Conservation (phyloP, 2,329 filamentous ascomycete genomes). For the Scedosporium apiospermum region DNA sequence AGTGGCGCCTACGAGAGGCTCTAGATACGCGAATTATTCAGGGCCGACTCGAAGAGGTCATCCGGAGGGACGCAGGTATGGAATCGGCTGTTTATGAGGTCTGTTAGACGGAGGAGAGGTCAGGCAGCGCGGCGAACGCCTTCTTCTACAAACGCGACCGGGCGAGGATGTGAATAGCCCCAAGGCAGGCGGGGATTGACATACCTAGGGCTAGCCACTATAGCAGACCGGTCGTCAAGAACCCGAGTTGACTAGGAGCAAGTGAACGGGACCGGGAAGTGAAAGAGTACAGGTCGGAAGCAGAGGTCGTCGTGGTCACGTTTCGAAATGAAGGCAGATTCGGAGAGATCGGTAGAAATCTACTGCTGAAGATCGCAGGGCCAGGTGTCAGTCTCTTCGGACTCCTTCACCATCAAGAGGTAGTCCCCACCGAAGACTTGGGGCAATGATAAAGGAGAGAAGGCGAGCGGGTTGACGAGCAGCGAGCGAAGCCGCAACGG, state of each 20-base stretch:
- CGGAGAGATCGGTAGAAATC: background rate
- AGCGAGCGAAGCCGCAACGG: background rate
- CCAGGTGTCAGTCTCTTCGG: background rate
- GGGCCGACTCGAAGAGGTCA: background rate
- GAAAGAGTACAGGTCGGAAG: background rate
- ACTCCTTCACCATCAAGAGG: background rate
- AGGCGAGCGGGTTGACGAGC: background rate
- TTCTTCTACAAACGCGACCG: too few species aligned
- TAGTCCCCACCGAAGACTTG: background rate
- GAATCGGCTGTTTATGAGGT: background rate
- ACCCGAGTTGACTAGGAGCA: background rate
- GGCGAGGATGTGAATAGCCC: too few species aligned
- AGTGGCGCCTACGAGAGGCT: slow-evolving; percentile 7
- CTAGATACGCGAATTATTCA: background rate
- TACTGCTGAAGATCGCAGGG: background rate
- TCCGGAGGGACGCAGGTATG: background rate
- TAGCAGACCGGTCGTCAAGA: background rate
- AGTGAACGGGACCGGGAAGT: too few species aligned
- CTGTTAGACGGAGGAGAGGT: background rate
- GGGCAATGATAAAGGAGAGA: background rate
- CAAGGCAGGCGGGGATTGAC: background rate
- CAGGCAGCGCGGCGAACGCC: background rate
- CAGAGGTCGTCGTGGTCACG: background rate
- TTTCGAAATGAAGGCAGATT: background rate
- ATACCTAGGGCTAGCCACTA: background rate